Evolutionary conservation across 1,284 basidiomycete genomes (phyloP).

Genomic region (Hemileia vastatrix): DNA sequence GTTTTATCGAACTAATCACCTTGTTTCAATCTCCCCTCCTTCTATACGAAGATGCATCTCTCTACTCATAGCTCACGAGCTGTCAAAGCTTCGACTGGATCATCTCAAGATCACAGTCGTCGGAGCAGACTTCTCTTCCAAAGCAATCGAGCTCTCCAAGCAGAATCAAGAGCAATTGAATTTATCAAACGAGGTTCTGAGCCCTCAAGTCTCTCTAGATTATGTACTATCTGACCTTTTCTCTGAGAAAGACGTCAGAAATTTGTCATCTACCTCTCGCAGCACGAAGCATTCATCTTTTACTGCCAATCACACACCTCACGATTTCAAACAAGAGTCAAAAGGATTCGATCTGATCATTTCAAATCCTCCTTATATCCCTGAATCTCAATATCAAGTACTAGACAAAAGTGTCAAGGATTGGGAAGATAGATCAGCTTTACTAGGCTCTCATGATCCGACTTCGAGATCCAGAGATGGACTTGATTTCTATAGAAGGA

Average conservation of each 20-base stretch:
- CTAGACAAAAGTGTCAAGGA: slow-evolving; percentile 60
- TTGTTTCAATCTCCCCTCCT: background rate
- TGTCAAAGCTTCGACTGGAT: background rate
- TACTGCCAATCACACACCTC: no score
- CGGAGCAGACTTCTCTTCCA: background rate
- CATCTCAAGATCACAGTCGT: background rate
- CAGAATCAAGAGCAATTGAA: background rate
- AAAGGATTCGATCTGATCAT: slow-evolving; percentile 67
- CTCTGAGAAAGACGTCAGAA: no score
- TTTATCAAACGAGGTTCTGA: background rate
- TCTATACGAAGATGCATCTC: background rate
- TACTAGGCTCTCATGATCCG: slow-evolving; percentile 60
- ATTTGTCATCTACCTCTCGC: no score
- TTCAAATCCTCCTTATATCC: slow-evolving; percentile 88
- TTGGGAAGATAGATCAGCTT: slow-evolving; percentile 68
- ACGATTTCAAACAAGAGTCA: no score
- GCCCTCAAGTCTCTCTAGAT: no score
- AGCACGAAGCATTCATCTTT: no score
- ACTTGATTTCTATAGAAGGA: slow-evolving; percentile 65
- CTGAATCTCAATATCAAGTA: slow-evolving; percentile 55
- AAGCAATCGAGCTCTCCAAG: background rate
- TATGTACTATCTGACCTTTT: no score
- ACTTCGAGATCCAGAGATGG: no score
- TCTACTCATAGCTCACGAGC: background rate
- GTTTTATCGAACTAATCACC: background rate